These are phyloP conservation scores for Fusarium dlaminii DNA, from an alignment of 2,329 filamentous ascomycete species.

Conservation along the genomic window DNA sequence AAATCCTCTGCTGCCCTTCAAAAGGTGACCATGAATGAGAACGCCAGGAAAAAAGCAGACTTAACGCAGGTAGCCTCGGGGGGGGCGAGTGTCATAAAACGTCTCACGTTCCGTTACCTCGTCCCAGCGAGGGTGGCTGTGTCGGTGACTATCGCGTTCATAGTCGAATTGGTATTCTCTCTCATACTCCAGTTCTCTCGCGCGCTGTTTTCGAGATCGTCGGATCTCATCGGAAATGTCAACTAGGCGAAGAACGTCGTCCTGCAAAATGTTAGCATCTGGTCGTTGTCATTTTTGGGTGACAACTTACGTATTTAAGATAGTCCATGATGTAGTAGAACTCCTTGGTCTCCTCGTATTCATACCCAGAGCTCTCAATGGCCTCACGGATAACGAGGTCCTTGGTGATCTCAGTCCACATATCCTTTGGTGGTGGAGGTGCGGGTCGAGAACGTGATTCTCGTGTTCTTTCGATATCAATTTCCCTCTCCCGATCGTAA, in stretches of 20 bases:
- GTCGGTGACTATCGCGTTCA: slow-evolving; percentile 54
- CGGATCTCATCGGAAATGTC: slow-evolving; percentile 86
- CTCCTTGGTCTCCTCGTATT: slow-evolving; percentile 87
- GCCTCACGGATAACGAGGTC: slow-evolving; percentile 89
- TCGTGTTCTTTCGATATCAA: slow-evolving; percentile 65
- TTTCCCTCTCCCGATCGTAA: slow-evolving; percentile 56
- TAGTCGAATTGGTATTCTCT: slow-evolving; percentile 63
- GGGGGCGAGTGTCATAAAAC: slow-evolving; percentile 63
- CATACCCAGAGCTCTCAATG: slow-evolving; percentile 84
- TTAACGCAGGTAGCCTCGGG: slow-evolving; percentile 43
- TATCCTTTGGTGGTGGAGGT: slow-evolving; percentile 63
- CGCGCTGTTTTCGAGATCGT: slow-evolving; percentile 63
- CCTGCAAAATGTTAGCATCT: slow-evolving; percentile 59
- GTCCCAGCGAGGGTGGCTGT: slow-evolving; percentile 56
- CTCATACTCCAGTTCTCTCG: slow-evolving; percentile 67
- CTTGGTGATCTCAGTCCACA: slow-evolving; percentile 98
- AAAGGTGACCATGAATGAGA: slow-evolving; percentile 19
- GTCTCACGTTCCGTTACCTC: slow-evolving; percentile 76
- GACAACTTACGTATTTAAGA: slow-evolving; percentile 78
- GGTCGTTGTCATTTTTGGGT: neutral
- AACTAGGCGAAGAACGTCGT: slow-evolving; percentile 86
- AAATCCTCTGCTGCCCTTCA: slow-evolving; percentile 7
- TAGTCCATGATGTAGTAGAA: slow-evolving; percentile 96
- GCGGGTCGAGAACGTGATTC: slow-evolving; percentile 56
- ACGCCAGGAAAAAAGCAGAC: slow-evolving; percentile 27